These are phyloP conservation scores for Chaetomium fimeti DNA, from an alignment of 495 filamentous ascomycete species.

Conservation along the genomic window DNA sequence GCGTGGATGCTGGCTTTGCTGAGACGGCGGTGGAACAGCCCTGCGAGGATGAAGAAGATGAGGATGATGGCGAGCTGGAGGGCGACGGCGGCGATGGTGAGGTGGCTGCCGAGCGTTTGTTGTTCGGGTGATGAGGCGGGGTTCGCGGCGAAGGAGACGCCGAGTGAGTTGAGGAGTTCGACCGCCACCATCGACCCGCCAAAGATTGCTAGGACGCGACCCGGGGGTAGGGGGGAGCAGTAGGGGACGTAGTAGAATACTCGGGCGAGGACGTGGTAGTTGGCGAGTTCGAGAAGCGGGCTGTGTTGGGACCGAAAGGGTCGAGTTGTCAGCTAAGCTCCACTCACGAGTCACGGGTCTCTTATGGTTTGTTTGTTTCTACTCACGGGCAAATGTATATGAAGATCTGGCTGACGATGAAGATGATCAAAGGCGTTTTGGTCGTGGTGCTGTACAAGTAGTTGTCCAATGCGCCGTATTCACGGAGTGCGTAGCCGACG, in stretches of 20 bases:
- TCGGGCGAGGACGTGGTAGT: slow-evolving; percentile 43
- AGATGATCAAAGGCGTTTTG: slow-evolving; percentile 24
- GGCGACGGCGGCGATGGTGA: slow-evolving; percentile 34
- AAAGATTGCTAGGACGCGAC: slow-evolving; percentile 33
- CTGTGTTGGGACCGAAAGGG: no score
- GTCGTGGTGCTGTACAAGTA: slow-evolving; percentile 29
- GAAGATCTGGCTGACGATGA: slow-evolving; percentile 35
- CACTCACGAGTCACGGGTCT: no score
- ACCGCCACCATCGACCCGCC: slow-evolving; percentile 34
- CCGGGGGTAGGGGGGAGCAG: slow-evolving; percentile 33
- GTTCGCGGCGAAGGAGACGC: slow-evolving; percentile 35
- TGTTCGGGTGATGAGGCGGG: slow-evolving; percentile 14
- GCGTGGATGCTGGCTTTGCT: no score
- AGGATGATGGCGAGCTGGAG: slow-evolving; percentile 36
- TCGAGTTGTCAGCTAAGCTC: no score
- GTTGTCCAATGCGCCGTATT: slow-evolving; percentile 34
- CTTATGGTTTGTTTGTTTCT: no score
- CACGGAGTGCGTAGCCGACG: slow-evolving; percentile 34
- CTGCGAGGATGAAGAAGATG: slow-evolving; percentile 28
- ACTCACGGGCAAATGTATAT: slow-evolving; percentile 41
- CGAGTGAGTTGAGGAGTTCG: slow-evolving; percentile 37
- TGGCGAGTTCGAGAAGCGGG: slow-evolving; percentile 42
- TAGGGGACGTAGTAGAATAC: slow-evolving; percentile 40
- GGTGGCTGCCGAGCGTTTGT: slow-evolving; percentile 28
- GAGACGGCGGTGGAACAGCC: no score